Conservation (phyloP, 176 grass and related monocot genomes). For the Urochloa ruziziensis region DNA sequence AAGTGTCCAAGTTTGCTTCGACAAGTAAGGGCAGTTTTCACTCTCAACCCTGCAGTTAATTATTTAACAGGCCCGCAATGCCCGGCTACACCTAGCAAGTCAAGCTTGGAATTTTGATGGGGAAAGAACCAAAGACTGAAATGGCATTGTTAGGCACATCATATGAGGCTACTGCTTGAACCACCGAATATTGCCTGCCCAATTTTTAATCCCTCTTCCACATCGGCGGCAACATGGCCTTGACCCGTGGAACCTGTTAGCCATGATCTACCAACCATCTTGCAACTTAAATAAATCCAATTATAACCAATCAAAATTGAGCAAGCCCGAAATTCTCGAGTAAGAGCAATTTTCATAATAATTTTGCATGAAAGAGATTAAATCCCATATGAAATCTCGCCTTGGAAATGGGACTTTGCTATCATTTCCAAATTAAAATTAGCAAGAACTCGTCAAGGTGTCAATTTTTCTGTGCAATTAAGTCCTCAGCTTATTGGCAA, state of each 20-base stretch:
- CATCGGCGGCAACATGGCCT: conserved; percentile 2
- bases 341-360: neutral
- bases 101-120: neutral
- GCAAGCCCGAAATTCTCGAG: neutral
- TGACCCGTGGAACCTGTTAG: neutral
- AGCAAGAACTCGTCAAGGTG: too few species aligned
- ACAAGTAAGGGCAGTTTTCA: neutral
- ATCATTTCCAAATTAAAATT: neutral
- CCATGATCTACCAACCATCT: neutral
- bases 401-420: neutral
- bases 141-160: conserved; percentile 15
- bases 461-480: neutral
- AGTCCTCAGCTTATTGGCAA: neutral
- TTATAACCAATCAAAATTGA: neutral
- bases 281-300: neutral
- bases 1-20: neutral
- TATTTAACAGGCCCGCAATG: neutral
- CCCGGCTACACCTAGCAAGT: conserved; percentile 2
- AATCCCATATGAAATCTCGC: neutral
- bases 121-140: conserved; percentile 1
- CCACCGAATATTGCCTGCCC: conserved; percentile 5
- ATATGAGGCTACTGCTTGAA: neutral
- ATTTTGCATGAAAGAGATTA: neutral
- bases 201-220: neutral
- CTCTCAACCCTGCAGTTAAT: neutral